Percentiles rank a stretch among this genome's conserved stretches.
phyloP scores from a whole-genome alignment of 352 stramenopile species.

The Phytophthora idaei region DNA sequence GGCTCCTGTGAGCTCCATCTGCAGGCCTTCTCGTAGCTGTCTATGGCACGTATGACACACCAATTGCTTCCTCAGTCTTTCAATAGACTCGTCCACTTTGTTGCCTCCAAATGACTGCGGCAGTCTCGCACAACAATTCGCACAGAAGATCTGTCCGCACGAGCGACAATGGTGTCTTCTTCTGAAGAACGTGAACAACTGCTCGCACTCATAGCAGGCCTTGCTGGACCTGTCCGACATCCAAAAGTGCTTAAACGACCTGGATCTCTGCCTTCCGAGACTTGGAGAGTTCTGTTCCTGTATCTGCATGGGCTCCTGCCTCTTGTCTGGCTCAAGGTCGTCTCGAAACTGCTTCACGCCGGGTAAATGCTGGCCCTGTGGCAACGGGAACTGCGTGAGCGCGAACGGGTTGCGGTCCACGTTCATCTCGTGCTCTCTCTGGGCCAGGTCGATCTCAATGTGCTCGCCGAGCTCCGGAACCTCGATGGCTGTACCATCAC shows the following conservation, averaged over 20 bases:
- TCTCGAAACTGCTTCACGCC: slow-evolving; percentile 65
- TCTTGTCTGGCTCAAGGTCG: slow-evolving; percentile 18
- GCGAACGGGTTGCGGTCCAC: slow-evolving; percentile 73
- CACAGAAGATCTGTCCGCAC: slow-evolving; percentile 88
- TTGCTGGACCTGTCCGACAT: slow-evolving; percentile 90
- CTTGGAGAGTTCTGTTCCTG: slow-evolving; percentile 30
- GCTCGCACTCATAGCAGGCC: slow-evolving; percentile 82
- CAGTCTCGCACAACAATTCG: slow-evolving; percentile 78
- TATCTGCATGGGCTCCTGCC: slow-evolving; percentile 29
- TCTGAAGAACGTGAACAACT: slow-evolving; percentile 84
- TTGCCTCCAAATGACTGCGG: slow-evolving; percentile 77
- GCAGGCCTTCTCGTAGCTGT: slow-evolving; percentile 80
- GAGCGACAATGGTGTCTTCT: slow-evolving; percentile 83
- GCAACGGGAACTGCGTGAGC: slow-evolving; percentile 78
- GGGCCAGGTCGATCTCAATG: slow-evolving; percentile 64
- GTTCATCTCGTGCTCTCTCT: slow-evolving; percentile 67
- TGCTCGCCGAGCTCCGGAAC: slow-evolving; percentile 40
- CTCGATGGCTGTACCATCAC: slow-evolving; percentile 22
- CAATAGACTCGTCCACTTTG: slow-evolving; percentile 83
- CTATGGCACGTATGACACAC: slow-evolving; percentile 87
- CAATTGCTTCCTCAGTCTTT: slow-evolving; percentile 77
- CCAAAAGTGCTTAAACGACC: slow-evolving; percentile 89
- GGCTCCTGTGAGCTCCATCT: slow-evolving; percentile 67
- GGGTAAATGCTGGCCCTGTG: slow-evolving; percentile 63
- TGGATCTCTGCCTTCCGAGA: slow-evolving; percentile 52